Evolutionary conservation across 805 yeast species (phyloP).

Genomic region (Candida morakotiae): DNA sequence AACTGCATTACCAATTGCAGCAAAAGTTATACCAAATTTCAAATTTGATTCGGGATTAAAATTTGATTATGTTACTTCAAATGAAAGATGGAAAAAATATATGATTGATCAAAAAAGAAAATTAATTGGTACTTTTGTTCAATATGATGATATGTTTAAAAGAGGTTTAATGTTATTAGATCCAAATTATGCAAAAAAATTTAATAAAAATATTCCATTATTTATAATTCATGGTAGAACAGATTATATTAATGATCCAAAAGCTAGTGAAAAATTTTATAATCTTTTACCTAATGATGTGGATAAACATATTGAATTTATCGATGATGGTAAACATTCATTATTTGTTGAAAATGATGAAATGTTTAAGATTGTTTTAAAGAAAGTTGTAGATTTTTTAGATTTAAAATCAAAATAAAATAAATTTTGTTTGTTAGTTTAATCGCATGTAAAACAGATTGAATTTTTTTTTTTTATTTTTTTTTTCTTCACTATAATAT

Average conservation of each 20-base stretch:
- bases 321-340: conserved; percentile 38
- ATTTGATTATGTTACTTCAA: conserved; percentile 51
- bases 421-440: neutral
- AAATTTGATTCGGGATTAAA: conserved; percentile 54
- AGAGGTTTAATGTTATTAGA: conserved; percentile 55
- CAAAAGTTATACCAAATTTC: conserved; percentile 41
- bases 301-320: conserved; percentile 23
- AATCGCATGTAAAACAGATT: neutral
- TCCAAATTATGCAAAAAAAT: conserved; percentile 29
- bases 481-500: neutral
- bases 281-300: conserved; percentile 26
- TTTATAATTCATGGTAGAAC: conserved; percentile 57
- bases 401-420: neutral
- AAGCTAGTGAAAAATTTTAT: conserved; percentile 43
- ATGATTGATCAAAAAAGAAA: conserved; percentile 36
- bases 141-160: conserved; percentile 56
- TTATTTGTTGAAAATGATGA: conserved; percentile 45
- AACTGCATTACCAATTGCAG: conserved; percentile 35
- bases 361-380: conserved; percentile 28
- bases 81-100: conserved; percentile 43
- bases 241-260: conserved; percentile 58
- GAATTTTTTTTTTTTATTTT: neutral
- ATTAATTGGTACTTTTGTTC: conserved; percentile 49
- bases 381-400: conserved; percentile 38
- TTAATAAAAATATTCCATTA: conserved; percentile 42